phyloP scores from a whole-genome alignment of 2,329 filamentous ascomycete genomes.

The Sordariomycetes sp. region DNA sequence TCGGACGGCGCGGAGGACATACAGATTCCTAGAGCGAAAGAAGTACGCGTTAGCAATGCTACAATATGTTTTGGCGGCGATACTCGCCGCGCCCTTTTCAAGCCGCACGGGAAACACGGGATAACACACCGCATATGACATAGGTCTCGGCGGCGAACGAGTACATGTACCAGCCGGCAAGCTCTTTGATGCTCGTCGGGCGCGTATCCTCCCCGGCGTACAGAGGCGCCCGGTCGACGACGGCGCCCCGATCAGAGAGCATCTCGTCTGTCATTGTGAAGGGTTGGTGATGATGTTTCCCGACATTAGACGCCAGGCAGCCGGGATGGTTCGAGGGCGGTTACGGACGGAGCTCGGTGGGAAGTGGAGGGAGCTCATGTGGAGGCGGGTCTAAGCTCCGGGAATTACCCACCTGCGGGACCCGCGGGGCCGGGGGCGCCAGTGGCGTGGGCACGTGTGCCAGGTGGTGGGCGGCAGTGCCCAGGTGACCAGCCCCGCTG shows the following conservation, averaged over 20 bases:
- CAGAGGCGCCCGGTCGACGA: slow-evolving; percentile 20
- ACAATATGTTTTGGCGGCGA: background rate
- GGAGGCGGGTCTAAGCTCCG: background rate
- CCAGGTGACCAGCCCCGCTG: background rate
- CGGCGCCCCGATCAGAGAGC: background rate
- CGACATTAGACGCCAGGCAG: background rate
- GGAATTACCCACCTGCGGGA: background rate
- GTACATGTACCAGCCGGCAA: slow-evolving; percentile 91
- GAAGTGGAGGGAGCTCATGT: background rate
- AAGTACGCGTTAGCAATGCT: background rate
- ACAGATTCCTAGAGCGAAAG: slow-evolving; percentile 13
- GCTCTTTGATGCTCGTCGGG: slow-evolving; percentile 77
- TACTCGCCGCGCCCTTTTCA: background rate
- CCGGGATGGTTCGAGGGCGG: background rate
- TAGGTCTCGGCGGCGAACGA: slow-evolving; percentile 95
- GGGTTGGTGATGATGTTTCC: background rate
- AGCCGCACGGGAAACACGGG: background rate
- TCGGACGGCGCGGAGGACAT: slow-evolving; percentile 7
- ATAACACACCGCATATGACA: slow-evolving; percentile 65
- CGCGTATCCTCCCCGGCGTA: slow-evolving; percentile 79
- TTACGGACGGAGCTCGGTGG: background rate
- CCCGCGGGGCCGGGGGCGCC: background rate
- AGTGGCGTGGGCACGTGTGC: background rate
- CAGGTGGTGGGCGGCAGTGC: background rate
- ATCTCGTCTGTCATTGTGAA: background rate